Evolutionary conservation across 1,284 basidiomycete species (phyloP).

Genomic region (Heterobasidion parviporum): DNA sequence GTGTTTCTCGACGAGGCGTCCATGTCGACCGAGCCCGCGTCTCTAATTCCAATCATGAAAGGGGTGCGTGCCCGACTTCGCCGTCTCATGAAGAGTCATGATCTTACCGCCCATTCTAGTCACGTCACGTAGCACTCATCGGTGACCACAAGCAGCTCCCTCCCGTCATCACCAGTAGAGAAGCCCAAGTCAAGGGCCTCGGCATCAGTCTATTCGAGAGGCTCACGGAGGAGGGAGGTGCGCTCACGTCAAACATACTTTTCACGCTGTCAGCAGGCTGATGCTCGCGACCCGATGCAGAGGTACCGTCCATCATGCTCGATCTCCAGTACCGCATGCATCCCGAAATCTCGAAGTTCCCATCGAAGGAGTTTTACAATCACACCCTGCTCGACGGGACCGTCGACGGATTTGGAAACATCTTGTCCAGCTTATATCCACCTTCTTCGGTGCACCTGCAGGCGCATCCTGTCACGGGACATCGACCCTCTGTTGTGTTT

Average conservation of each 20-base stretch:
- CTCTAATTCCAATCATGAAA: constrained; percentile 82
- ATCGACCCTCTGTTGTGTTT: constrained; percentile 60
- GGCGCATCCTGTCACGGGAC: constrained; percentile 21
- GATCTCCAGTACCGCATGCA: constrained; percentile 95
- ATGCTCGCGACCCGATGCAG: constrained; percentile 24
- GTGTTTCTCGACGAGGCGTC: constrained; percentile 94
- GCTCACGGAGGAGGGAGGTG: constrained; percentile 71
- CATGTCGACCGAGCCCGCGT: constrained; percentile 91
- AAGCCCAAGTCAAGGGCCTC: constrained; percentile 65
- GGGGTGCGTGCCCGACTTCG: constrained; percentile 47
- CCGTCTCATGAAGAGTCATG: background rate
- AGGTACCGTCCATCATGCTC: constrained; percentile 80
- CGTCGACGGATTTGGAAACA: constrained; percentile 45
- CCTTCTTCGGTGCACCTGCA: constrained; percentile 49
- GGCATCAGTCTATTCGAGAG: constrained; percentile 85
- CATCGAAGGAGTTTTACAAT: constrained; percentile 79
- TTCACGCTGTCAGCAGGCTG: background rate
- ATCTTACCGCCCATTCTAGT: constrained; percentile 31
- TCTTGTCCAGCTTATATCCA: constrained; percentile 44
- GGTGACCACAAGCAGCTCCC: constrained; percentile 98
- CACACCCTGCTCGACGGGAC: constrained; percentile 67
- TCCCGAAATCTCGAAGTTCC: constrained; percentile 81
- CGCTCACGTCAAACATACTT: constrained; percentile 18
- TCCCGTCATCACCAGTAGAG: constrained; percentile 73
- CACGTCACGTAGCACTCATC: constrained; percentile 79